phyloP scores from a whole-genome alignment of 305 asterid genomes.

The Fraxinus nigra region DNA sequence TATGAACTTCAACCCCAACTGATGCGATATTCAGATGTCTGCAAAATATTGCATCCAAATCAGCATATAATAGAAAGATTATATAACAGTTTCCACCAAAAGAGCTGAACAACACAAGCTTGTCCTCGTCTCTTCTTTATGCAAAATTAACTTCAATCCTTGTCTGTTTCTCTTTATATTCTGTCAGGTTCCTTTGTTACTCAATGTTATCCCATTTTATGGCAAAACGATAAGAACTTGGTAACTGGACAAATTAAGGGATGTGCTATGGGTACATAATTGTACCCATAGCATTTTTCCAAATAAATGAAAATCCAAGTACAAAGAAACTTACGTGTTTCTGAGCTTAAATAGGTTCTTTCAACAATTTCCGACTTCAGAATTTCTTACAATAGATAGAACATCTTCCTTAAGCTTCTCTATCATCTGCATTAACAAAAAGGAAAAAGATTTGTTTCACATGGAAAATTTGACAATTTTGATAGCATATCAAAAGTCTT shows the following conservation, averaged over 20 bases:
- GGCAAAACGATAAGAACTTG: not conserved
- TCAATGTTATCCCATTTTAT: not conserved
- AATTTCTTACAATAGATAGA: slow-evolving; percentile 47
- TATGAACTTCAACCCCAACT: not conserved
- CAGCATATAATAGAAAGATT: not conserved
- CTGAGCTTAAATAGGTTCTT: slow-evolving; percentile 25
- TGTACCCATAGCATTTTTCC: no score
- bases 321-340: not conserved
- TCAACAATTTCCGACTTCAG: slow-evolving; percentile 31
- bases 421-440: slow-evolving; percentile 43
- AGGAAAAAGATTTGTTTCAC: not conserved
- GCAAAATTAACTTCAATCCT: not conserved
- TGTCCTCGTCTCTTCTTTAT: not conserved
- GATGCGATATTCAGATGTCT: not conserved
- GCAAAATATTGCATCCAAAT: not conserved
- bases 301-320: not conserved
- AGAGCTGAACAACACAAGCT: not conserved
- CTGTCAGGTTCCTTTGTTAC: not conserved
- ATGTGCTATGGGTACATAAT: no score
- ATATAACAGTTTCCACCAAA: not conserved
- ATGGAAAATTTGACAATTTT: not conserved
- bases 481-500: not conserved
- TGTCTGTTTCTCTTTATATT: not conserved
- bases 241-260: not conserved
- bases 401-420: slow-evolving; percentile 57